A percentile compares a stretch with the other conserved stretches of the same genome.
Conservation (phyloP, 1,139 yeast genomes). For the Magnusiomyces tetraspermus region DNA sequence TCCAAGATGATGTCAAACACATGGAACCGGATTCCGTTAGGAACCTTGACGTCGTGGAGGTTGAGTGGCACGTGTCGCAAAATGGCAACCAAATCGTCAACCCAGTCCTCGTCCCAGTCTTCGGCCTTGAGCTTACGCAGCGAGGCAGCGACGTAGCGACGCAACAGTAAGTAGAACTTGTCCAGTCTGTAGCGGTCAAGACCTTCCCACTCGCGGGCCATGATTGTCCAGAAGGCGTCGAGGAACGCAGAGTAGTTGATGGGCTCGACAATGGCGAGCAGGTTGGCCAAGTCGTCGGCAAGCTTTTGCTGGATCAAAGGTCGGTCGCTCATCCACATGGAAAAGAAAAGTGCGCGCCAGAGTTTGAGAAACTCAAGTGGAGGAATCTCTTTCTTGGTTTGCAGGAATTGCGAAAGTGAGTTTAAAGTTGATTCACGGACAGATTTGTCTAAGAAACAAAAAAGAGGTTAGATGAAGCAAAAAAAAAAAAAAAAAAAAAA, state of each 20-base stretch:
- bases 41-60: constrained; percentile 38
- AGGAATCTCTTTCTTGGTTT: constrained; percentile 35
- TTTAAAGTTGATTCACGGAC: constrained; percentile 70
- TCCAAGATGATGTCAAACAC: constrained; percentile 75
- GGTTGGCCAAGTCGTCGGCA: constrained; percentile 61
- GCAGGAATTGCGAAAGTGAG: constrained; percentile 52
- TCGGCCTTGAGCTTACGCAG: constrained; percentile 46
- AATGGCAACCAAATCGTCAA: constrained; percentile 40
- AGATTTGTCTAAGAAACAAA: constrained; percentile 39
- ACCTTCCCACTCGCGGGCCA: constrained; percentile 72
- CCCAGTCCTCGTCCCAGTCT: constrained; percentile 47
- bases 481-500: not conserved
- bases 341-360: constrained; percentile 86
- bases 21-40: constrained; percentile 77
- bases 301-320: constrained; percentile 84
- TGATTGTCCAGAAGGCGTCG: constrained; percentile 73
- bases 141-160: constrained; percentile 64
- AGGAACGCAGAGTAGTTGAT: constrained; percentile 45
- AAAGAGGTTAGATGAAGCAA: not conserved
- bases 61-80: constrained; percentile 33
- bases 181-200: constrained; percentile 75
- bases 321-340: constrained; percentile 94
- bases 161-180: constrained; percentile 69
- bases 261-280: constrained; percentile 39
- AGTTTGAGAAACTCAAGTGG: constrained; percentile 62